Percentiles rank a stretch among this genome's conserved stretches.
Evolutionary conservation across 805 yeast species (phyloP).

Genomic region (Sungouiozyma ichnusensis): DNA sequence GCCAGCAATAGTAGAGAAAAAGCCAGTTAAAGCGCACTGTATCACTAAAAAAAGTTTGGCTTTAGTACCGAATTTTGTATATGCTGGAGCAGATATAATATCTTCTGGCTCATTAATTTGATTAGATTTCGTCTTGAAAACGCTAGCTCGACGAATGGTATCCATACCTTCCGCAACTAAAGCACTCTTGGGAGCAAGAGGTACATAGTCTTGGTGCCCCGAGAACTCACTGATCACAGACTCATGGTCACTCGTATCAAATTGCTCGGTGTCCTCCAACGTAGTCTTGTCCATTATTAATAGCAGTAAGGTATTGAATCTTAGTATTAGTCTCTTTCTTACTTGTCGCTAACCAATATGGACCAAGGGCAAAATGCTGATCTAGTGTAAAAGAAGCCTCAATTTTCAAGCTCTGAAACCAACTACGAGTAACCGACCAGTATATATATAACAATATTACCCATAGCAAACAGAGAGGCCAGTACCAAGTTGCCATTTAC

Average conservation of each 20-base stretch:
- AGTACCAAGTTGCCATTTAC: too few relatives aligned
- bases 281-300: too few relatives aligned
- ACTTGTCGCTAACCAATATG: too few relatives aligned
- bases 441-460: too few relatives aligned
- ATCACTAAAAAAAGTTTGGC: slow-evolving; percentile 35
- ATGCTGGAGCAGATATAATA: slow-evolving; percentile 20
- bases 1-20: slow-evolving; percentile 61
- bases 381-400: too few relatives aligned
- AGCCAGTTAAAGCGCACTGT: slow-evolving; percentile 38
- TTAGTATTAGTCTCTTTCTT: too few relatives aligned
- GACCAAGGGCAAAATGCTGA: too few relatives aligned
- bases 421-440: too few relatives aligned
- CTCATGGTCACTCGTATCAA: not conserved
- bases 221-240: not conserved
- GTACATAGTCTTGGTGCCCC: not conserved
- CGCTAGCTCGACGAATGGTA: not conserved
- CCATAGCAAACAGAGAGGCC: too few relatives aligned
- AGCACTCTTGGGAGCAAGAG: not conserved
- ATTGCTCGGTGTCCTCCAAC: not conserved
- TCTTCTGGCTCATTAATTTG: slow-evolving; percentile 6
- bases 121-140: slow-evolving; percentile 4
- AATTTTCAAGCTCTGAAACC: too few relatives aligned
- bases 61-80: slow-evolving; percentile 34
- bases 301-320: too few relatives aligned
- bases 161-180: not conserved